Base-by-base conservation (phyloP, 352 stramenopile genomes). In the Phytophthora sansomeana region DNA sequence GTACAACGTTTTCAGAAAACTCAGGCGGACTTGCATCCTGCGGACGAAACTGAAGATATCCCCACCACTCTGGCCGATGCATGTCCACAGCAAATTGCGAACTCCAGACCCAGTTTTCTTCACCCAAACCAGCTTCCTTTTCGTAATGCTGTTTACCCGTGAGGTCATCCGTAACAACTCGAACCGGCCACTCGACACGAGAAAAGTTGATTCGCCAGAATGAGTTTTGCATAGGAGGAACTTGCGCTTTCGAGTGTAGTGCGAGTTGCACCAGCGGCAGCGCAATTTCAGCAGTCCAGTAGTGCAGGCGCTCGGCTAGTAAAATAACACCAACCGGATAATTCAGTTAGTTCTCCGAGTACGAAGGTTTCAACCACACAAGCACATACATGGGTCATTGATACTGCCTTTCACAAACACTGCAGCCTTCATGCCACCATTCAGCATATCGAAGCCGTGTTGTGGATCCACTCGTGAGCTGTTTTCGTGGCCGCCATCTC, bases 31-130 rank as follows among this genome's bases (percentile, higher is more conserved):
- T 53, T 38, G 80, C 63, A 14, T 49, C 26, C 17, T 33, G 69
- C 5, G 70, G 58, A 0, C 70, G 74, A 58, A 97, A 96, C n/a
- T 92, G 74, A 41, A 97, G 55, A 54, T 96, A 97, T 16, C 91
- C 91, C 91, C 91, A 97, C 65, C 81, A 80, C 73, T 97, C 90
- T 10, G 91, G 91, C 13, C 85, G 77, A 72, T 97, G 91, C 91
- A 97, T 97, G 33, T 87, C 66, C 19, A 97, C 78, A 3, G 77
- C 77, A 35, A 89, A 78, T 75, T 97, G 91, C 11, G 85, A 63
- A 71, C 85, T 91, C 91, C 91, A 97, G 10, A 92, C 90, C 91
- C 91, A 97, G 71, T 97, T 97, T 19, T 89, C 76, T 46, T 92
- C 87, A 1, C 38, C 46, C 3, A 79, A 39, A 4, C 63, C 67